A percentile compares a stretch with the other conserved stretches of the same genome.
phyloP scores from a whole-genome alignment of 768 basidiomycete species.

The Fomitopsis pulvina region DNA sequence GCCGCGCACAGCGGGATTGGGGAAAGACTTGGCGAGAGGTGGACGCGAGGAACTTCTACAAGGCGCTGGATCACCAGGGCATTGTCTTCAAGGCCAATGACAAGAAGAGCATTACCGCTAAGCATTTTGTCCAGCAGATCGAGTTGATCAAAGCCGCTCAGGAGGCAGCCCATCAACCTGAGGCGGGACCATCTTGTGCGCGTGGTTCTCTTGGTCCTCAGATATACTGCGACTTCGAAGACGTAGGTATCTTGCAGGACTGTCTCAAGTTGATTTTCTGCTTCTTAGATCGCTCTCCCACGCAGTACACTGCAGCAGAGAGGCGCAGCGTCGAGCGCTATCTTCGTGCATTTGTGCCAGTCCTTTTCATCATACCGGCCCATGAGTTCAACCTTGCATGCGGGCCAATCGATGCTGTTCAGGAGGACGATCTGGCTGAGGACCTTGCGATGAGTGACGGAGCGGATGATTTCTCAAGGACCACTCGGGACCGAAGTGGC shows the following conservation, averaged over 20 bases:
- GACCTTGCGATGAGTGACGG: slow-evolving; percentile 18
- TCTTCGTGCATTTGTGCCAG: slow-evolving; percentile 76
- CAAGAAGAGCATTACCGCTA: slow-evolving; percentile 86
- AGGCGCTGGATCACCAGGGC: slow-evolving; percentile 93
- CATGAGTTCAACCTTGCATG: slow-evolving; percentile 63
- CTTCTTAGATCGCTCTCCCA: slow-evolving; percentile 84
- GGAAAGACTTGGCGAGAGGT: slow-evolving; percentile 95
- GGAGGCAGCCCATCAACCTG: slow-evolving; percentile 25
- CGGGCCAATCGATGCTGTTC: slow-evolving; percentile 45
- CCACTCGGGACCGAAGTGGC: slow-evolving; percentile 21
- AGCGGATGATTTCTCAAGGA: slow-evolving; percentile 16
- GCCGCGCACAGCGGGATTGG: slow-evolving; percentile 90
- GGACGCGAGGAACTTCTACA: slow-evolving; percentile 97
- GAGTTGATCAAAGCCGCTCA: slow-evolving; percentile 63
- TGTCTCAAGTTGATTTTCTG: slow-evolving; percentile 84
- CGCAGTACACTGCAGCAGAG: slow-evolving; percentile 68
- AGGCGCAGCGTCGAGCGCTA: slow-evolving; percentile 81
- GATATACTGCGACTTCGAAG: slow-evolving; percentile 71
- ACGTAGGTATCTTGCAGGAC: slow-evolving; percentile 80
- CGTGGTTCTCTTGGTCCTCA: slow-evolving; percentile 48
- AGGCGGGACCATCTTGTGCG: not conserved
- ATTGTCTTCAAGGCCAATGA: slow-evolving; percentile 93
- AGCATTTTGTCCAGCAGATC: slow-evolving; percentile 76
- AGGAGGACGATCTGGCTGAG: slow-evolving; percentile 26
- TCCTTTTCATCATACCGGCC: slow-evolving; percentile 64